A percentile compares a stretch with the other conserved stretches of the same genome.
Evolutionary conservation across 208 protist species (phyloP).

Genomic region (Trichomonas tenax): DNA sequence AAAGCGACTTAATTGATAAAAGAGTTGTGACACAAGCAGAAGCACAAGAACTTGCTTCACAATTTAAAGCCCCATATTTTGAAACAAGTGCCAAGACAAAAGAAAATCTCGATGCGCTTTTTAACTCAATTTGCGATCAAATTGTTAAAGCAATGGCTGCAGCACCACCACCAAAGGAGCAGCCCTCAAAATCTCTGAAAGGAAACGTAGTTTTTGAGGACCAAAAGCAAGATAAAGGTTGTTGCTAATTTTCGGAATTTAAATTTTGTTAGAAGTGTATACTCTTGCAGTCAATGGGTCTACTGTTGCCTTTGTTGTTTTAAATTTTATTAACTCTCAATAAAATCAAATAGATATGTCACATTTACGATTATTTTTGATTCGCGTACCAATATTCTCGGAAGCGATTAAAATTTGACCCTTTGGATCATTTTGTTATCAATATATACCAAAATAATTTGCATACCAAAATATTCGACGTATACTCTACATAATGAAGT

Average conservation of each 20-base stretch:
- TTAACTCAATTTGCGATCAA: neutral
- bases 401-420: too few relatives aligned
- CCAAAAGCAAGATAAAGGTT: neutral
- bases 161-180: neutral
- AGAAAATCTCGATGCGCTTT: neutral
- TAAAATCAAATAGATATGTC: too few relatives aligned
- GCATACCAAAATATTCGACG: too few relatives aligned
- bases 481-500: too few relatives aligned
- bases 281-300: too few relatives aligned
- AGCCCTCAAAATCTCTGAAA: neutral
- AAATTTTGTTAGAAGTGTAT: too few relatives aligned
- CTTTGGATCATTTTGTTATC: too few relatives aligned
- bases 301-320: too few relatives aligned
- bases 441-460: too few relatives aligned
- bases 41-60: neutral
- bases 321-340: too few relatives aligned
- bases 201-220: neutral
- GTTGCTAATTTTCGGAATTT: neutral
- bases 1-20: neutral
- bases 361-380: too few relatives aligned
- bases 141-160: neutral
- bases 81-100: neutral
- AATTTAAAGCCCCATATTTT: neutral
- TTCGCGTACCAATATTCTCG: too few relatives aligned
- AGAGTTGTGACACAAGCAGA: neutral